These are phyloP conservation scores for Wickerhamiella cacticola DNA, from an alignment of 805 yeast genomes.

Conservation along the genomic window DNA sequence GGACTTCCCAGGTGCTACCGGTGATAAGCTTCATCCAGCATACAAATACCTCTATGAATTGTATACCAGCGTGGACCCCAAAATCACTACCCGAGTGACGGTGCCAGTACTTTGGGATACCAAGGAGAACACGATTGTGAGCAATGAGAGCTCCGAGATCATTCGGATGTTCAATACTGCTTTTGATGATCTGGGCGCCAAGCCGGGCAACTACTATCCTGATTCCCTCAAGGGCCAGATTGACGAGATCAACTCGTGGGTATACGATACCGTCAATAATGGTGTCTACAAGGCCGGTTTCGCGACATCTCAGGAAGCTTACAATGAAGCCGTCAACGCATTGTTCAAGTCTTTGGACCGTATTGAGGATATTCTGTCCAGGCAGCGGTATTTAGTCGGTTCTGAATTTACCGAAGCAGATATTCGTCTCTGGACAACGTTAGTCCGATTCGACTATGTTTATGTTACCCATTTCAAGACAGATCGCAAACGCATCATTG, in stretches of 20 bases:
- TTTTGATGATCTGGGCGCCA: constrained; percentile 42
- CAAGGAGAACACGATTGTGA: constrained; percentile 70
- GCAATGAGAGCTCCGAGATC: constrained; percentile 83
- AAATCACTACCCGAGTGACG: constrained; percentile 72
- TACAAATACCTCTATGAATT: constrained; percentile 51
- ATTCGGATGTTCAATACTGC: constrained; percentile 71
- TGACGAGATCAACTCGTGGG: constrained; percentile 70
- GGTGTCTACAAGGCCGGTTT: constrained; percentile 93
- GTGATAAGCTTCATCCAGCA: constrained; percentile 46
- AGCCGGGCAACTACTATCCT: constrained; percentile 54
- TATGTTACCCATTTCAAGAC: constrained; percentile 86
- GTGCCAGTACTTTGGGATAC: constrained; percentile 93
- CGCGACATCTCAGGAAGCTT: constrained; percentile 71
- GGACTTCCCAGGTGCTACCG: constrained; percentile 38
- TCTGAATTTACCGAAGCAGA: constrained; percentile 78
- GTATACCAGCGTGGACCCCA: constrained; percentile 62
- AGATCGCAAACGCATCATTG: constrained; percentile 62
- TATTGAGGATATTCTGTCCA: constrained; percentile 24
- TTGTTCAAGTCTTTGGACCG: constrained; percentile 55
- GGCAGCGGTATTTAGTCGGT: constrained; percentile 43
- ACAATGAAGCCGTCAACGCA: constrained; percentile 52
- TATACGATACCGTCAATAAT: constrained; percentile 74
- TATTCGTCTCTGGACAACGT: constrained; percentile 73
- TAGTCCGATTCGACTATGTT: constrained; percentile 39
- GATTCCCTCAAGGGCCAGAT: constrained; percentile 40